phyloP scores from a whole-genome alignment of 257 asterid species.

The Ajuga chamaepitys region DNA sequence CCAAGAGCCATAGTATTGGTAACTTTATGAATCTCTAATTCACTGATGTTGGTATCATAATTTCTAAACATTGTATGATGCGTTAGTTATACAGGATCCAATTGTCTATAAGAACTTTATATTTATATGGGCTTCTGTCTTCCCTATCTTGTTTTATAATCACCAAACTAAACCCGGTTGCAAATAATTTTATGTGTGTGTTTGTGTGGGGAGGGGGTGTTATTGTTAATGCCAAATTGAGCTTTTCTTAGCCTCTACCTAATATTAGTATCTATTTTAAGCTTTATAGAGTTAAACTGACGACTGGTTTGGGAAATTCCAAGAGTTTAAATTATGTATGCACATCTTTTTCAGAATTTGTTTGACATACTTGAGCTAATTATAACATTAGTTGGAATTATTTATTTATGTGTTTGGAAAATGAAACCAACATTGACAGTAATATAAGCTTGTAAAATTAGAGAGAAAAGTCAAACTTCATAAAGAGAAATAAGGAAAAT shows the following conservation, averaged over 20 bases:
- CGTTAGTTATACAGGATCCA: not conserved
- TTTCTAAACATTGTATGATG: not conserved
- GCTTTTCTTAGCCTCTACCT: not conserved
- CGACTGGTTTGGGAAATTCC: not conserved
- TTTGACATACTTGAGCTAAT: not conserved
- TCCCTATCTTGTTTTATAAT: too few species aligned
- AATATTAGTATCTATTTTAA: not conserved
- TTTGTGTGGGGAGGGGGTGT: not conserved
- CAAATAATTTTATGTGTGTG: not conserved
- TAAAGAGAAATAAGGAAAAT: not conserved
- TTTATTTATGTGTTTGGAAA: not conserved
- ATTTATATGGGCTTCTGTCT: too few species aligned
- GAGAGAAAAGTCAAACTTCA: not conserved
- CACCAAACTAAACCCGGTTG: too few species aligned
- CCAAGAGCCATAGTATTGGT: not conserved
- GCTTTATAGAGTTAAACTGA: not conserved
- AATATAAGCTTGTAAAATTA: not conserved
- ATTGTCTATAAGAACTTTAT: not conserved
- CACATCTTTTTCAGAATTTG: not conserved
- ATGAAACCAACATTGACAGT: not conserved
- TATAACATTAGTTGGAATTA: not conserved
- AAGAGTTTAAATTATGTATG: not conserved
- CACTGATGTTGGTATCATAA: not conserved
- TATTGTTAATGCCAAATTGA: not conserved
- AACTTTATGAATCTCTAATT: not conserved